Base-by-base conservation (phyloP, 805 yeast genomes). In the Ogataea angusta region DNA sequence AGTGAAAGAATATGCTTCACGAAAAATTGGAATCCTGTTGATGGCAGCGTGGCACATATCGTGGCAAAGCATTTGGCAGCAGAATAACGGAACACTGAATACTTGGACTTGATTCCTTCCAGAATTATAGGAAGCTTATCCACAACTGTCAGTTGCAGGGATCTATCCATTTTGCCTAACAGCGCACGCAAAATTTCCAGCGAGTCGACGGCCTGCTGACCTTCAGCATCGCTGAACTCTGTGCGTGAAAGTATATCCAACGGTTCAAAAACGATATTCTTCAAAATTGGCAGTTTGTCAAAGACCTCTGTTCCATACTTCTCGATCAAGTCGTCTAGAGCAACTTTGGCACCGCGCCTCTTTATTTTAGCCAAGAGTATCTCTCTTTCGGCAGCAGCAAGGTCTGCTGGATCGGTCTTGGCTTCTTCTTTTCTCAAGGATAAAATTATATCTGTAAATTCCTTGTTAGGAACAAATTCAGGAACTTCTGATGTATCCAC, bases 401-500 rank as follows among this genome's bases (percentile, higher is more conserved):
- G 70, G 47, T 81, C 89, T 12, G 74, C 72, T 5, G 82, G 78
- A 45, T 78, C 82, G 1, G 78, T 63, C 36, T 70, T 70, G 1
- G 82, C 77, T 48, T 86, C 95, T 51, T 88, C 96, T 52, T 86
- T 87, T 40, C 78, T 70, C 51, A 89, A 69, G 1, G 96, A 87
- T 38, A 90, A 64, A 10, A 91, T 82, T 10, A 67, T 66, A 32
- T 75, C 78, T 13, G 63, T 70, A 41, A 72, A 67, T 10, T 64
- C 62, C 27, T 75, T 73, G 51, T 85, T 85, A 32, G 84, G 81
- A 12, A 71, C 69, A 56, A 87, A 93, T 54, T 88, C 97, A 2
- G 99, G 99, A 23, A 91, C 96, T 57, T 90, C 97, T 3, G 93
- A 78, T 0, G 96, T 88, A 59, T 91, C 99, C 23, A 90, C 96